phyloP scores from a whole-genome alignment of 2,329 filamentous ascomycete species.

The Pseudogymnoascus sp. region DNA sequence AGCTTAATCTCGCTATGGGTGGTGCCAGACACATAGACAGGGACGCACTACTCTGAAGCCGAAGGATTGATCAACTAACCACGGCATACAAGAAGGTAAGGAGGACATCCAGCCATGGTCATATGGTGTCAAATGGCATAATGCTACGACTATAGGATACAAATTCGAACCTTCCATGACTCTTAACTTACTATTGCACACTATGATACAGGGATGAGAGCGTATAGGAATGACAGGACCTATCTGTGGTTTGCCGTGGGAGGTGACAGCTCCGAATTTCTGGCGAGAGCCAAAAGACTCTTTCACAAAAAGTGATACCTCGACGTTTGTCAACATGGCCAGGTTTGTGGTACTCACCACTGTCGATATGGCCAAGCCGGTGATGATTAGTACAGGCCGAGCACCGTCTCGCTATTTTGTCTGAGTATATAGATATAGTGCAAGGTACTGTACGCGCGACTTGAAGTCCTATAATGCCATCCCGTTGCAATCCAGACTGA shows the following conservation, averaged over 20 bases:
- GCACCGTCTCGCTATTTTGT: background rate
- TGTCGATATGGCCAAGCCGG: background rate
- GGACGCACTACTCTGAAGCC: background rate
- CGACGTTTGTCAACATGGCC: background rate
- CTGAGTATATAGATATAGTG: background rate
- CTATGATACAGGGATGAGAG: background rate
- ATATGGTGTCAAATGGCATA: background rate
- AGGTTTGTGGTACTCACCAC: background rate
- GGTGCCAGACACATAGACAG: background rate
- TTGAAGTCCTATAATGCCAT: background rate
- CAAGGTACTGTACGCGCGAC: background rate
- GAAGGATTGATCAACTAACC: background rate
- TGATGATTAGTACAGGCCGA: background rate
- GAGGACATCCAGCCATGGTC: background rate
- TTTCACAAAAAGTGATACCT: background rate
- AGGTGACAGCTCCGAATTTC: background rate
- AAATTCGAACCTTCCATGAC: background rate
- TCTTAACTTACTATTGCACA: background rate
- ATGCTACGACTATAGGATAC: background rate
- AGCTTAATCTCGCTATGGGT: too few relatives aligned
- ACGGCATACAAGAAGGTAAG: background rate
- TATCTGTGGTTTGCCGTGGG: background rate
- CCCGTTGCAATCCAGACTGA: background rate
- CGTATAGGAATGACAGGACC: background rate
- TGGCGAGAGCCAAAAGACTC: background rate